Evolutionary conservation across 164 flowering plant genomes (phyloP).

Genomic region (Euptelea pleiosperma): DNA sequence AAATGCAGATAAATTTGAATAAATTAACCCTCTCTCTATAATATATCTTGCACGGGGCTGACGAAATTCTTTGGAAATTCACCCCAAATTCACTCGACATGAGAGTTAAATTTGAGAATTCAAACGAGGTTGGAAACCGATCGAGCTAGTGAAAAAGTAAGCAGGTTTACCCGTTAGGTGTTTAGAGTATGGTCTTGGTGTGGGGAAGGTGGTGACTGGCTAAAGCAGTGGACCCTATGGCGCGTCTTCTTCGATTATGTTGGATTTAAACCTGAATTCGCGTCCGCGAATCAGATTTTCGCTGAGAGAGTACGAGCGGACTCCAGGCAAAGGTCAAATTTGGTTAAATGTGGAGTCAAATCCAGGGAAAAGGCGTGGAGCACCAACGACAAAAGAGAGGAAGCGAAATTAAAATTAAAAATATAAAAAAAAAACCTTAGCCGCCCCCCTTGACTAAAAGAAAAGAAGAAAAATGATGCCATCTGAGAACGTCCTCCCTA

Average conservation of each 20-base stretch:
- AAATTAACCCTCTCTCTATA: neutral
- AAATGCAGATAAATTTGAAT: conserved; percentile 7
- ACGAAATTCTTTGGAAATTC: conserved; percentile 29
- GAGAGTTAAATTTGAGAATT: conserved; percentile 26
- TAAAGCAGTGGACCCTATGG: conserved; percentile 16
- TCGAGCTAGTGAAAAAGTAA: conserved; percentile 20
- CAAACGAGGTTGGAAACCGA: conserved; percentile 18
- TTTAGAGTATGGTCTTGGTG: too few relatives aligned
- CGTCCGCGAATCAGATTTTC: conserved; percentile 35
- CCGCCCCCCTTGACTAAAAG: conserved; percentile 12
- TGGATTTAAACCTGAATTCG: conserved; percentile 23
- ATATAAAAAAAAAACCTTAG: neutral
- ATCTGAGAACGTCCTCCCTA: too few relatives aligned
- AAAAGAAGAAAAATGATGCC: too few relatives aligned
- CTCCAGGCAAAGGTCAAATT: conserved; percentile 25
- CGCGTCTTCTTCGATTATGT: conserved; percentile 8
- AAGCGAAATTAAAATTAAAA: neutral
- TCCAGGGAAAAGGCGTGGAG: conserved; percentile 26
- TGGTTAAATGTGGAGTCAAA: conserved; percentile 38
- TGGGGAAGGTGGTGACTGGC: conserved; percentile 19
- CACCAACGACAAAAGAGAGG: conserved; percentile 18
- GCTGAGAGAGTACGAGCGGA: conserved; percentile 29
- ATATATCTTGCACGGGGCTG: neutral
- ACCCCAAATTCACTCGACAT: conserved; percentile 38
- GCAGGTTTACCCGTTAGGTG: conserved; percentile 25